Evolutionary conservation across 164 flowering plant genomes (phyloP), one percentile per base, ranked within the genome.

Genomic region (Platanus orientalis): DNA sequence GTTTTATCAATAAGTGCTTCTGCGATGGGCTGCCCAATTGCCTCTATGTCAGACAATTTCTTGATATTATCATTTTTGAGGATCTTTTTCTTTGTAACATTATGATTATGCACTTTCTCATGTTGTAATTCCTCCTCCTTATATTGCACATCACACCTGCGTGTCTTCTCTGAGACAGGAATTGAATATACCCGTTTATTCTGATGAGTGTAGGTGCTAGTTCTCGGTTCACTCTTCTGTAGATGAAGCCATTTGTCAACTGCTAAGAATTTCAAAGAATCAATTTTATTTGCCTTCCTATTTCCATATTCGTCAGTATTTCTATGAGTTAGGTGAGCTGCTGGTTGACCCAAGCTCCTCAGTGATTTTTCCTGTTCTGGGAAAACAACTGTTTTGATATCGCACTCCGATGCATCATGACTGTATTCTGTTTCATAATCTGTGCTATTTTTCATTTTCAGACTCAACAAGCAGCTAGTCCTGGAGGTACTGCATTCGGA

Each of bases 401-500:
- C 88, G 66, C 74, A 71, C 40, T 78, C 85, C 6, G 75, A 71
- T 47, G 73, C 58, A 45, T 70, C 81, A 19, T 71, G 76, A 66
- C 84, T 75, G 75, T 60, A 73, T 39, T 72, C 80, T 57, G 79
- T 74, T 64, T 61, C 83, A 60, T 54, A 55, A 63, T 79, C 84
- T 42, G 65, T 56, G 54, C 66, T 71, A 44, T 61, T 30, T 42
- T 69, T 70, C 66, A 48, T 50, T 62, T 69, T 71, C 62, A 68
- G 60, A 32, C 55, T 72, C 40, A 28, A 50, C 57, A 78, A 62
- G 61, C 78, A 75, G 72, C 78, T 79, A 51, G 72, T 66, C 74
- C 73, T 76, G 42, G 87, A 81, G 62, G 69, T 64, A 63, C 76
- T 73, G 65, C 73, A 54, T 2, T 75, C 81, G n/a, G 90, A 83